phyloP scores from a whole-genome alignment of 352 stramenopile species.

The Phytophthora podocarpi region DNA sequence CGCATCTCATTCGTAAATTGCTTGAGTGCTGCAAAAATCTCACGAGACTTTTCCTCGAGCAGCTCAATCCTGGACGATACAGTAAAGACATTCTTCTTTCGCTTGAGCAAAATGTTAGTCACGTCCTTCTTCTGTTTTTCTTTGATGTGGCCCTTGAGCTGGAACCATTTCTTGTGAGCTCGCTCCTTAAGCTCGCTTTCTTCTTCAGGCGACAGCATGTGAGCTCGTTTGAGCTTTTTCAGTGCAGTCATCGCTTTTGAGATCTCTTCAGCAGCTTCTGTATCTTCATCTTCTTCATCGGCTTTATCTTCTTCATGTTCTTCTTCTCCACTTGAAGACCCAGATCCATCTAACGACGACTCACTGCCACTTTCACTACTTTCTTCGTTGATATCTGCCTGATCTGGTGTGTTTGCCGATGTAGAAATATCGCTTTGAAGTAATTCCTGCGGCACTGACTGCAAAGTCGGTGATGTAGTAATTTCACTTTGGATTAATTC shows the following conservation, averaged over 20 bases:
- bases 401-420: background rate
- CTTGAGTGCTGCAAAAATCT: constrained; percentile 71
- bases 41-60: constrained; percentile 72
- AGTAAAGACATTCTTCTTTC: constrained; percentile 84
- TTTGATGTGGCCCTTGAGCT: constrained; percentile 72
- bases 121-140: constrained; percentile 82
- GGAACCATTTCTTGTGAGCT: constrained; percentile 72
- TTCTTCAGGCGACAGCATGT: constrained; percentile 65
- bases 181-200: constrained; percentile 66
- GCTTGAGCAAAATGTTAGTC: constrained; percentile 74
- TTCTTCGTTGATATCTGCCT: constrained; percentile 1
- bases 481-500: no score
- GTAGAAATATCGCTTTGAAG: no score
- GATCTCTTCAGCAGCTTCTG: constrained; percentile 39
- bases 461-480: no score
- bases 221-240: constrained; percentile 68
- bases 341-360: constrained; percentile 7
- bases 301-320: constrained; percentile 23
- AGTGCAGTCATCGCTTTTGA: constrained; percentile 63
- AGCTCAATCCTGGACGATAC: constrained; percentile 76
- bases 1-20: constrained; percentile 62
- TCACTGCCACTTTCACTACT: constrained; percentile 19
- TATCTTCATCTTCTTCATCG: no score
- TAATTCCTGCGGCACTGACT: no score
- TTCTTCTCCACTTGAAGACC: constrained; percentile 13